Evolutionary conservation across 345 rosid genomes (phyloP), one percentile per base, ranked within the genome.

Genomic region (Abelmoschus esculentus): DNA sequence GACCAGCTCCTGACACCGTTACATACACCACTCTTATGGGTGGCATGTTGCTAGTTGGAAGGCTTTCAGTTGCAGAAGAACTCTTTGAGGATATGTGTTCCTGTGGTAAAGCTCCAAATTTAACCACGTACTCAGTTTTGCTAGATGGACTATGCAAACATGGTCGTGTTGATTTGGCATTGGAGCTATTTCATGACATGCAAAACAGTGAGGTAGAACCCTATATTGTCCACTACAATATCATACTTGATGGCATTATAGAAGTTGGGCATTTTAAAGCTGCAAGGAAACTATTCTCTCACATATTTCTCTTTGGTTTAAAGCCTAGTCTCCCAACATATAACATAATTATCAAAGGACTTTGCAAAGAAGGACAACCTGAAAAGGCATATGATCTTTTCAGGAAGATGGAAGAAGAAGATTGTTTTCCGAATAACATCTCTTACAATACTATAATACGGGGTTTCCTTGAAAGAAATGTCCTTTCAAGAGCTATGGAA

Each of bases 31-130:
- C 60, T 52, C 59, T 52, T 49, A 50, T 52, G 28, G 31, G 47
- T 52, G 60, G 71, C 71, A 67, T 52, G 71, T 67, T 52, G n/a
- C 57, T 29, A 17, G 60, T 31, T n/a, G 60, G 71, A 40, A 67
- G 71, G 59, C 60, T 67, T 52, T 67, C 22, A 1, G 71, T 50
- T 52, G 71, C 60, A 6, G 42, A 67, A 34, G n/a, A 67, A 29
- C 44, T 67, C 29, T 54, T 50, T 28, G 58, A 67, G 57, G 26
- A 52, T 17, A 67, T 67, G 71, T 1, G 28, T 50, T 28, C 70
- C 8, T 49, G 28, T 14, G 70, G 70, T 31, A 22, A 67, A 6
- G 59, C 50, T 29, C 70, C 70, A 28, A 67, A 50, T 53, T 29
- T 14, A 34, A 50, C 12, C 1, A 50, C 70, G n/a, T 50, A 53